A percentile compares a stretch with the other conserved stretches of the same genome.
Evolutionary conservation across 208 protist species (phyloP).

Genomic region (Acanthamoeba quina): DNA sequence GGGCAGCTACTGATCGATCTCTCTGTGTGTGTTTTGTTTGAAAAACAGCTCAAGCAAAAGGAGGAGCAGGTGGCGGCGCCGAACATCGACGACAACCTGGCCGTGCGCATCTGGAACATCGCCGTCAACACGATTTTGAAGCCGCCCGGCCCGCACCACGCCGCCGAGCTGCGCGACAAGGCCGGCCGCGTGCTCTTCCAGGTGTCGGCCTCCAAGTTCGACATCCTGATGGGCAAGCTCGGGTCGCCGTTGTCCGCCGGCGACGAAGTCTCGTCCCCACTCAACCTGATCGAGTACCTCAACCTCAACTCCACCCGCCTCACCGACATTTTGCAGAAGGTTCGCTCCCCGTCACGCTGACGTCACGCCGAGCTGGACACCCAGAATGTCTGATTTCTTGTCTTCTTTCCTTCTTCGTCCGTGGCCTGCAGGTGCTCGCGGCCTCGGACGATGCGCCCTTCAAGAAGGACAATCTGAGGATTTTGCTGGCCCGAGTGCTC

Average conservation of each 20-base stretch:
- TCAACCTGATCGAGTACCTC: conserved; percentile 77
- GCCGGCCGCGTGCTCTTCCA: conserved; percentile 77
- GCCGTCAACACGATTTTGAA: conserved; percentile 74
- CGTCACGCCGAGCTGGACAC: too few relatives aligned
- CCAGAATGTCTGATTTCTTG: too few relatives aligned
- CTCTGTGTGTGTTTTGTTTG: not conserved
- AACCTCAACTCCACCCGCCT: conserved; percentile 78
- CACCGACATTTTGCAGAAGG: conserved; percentile 75
- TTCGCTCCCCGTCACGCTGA: too few relatives aligned
- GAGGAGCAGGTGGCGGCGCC: conserved; percentile 79
- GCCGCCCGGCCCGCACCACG: not conserved
- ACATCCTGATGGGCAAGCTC: conserved; percentile 7
- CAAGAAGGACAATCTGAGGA: conserved; percentile 77
- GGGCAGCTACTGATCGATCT: not conserved
- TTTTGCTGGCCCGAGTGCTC: conserved; percentile 73
- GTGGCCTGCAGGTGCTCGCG: not conserved
- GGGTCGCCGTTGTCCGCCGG: conserved; percentile 2
- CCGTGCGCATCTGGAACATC: conserved; percentile 61
- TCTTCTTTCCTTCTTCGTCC: not conserved
- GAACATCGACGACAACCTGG: conserved; percentile 72
- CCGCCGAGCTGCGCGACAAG: conserved; percentile 62
- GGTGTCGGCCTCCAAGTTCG: conserved; percentile 30
- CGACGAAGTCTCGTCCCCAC: conserved; percentile 72
- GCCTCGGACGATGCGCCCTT: conserved; percentile 15
- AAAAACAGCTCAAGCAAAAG: conserved; percentile 76